phyloP scores from a whole-genome alignment of 495 filamentous ascomycete species.

The Daldinia concentrica region DNA sequence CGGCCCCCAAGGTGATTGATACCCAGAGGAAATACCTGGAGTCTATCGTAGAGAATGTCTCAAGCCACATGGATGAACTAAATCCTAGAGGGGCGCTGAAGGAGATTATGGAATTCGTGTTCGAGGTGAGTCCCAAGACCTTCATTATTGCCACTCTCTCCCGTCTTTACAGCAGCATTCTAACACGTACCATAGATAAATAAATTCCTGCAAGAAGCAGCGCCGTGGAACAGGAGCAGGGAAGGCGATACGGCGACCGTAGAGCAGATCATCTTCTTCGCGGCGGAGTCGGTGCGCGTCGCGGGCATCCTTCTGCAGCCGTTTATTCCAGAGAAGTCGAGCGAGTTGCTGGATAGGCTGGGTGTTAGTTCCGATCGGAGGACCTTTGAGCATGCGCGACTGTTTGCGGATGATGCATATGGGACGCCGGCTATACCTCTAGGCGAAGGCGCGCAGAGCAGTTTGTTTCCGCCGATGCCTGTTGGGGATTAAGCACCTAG shows the following conservation, averaged over 20 bases:
- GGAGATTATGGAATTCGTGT: conserved; percentile 69
- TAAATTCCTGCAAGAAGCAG: conserved; percentile 64
- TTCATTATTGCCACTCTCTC: background rate
- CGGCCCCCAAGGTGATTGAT: conserved; percentile 1
- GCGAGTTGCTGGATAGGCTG: conserved; percentile 77
- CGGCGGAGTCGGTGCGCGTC: conserved; percentile 81
- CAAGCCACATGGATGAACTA: conserved; percentile 68
- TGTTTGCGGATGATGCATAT: conserved; percentile 73
- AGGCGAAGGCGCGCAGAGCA: conserved; percentile 55
- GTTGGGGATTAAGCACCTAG: conserved; percentile 42
- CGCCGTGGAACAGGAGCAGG: conserved; percentile 50
- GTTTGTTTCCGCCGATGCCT: conserved; percentile 51
- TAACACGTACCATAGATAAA: conserved; percentile 68
- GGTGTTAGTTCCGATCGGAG: conserved; percentile 71
- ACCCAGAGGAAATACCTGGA: conserved; percentile 9
- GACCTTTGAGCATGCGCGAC: conserved; percentile 62
- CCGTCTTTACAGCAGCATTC: background rate
- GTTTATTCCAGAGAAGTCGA: conserved; percentile 84
- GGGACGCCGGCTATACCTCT: conserved; percentile 59
- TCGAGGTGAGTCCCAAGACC: conserved; percentile 53
- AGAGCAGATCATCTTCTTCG: conserved; percentile 68
- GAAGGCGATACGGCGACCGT: conserved; percentile 17
- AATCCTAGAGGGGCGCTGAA: conserved; percentile 72
- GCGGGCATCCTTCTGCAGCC: conserved; percentile 87
- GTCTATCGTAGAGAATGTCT: conserved; percentile 47